Evolutionary conservation across 345 rosid genomes (phyloP).

Genomic region (Eucalyptus cloeziana): DNA sequence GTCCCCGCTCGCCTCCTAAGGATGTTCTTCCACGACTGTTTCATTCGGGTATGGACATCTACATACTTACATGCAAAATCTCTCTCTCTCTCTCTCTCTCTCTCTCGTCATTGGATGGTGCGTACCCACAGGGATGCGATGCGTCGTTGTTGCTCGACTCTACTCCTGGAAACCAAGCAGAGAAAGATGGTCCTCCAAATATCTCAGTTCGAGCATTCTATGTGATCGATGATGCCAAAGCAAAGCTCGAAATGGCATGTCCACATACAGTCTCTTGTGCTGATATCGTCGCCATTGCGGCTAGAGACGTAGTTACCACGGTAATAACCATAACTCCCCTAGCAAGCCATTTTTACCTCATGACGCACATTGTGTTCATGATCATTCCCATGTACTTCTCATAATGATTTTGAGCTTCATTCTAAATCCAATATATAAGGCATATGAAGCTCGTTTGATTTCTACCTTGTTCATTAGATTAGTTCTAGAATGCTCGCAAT

Average conservation of each 20-base stretch:
- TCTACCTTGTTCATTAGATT: neutral
- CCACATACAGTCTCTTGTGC: constrained; percentile 63
- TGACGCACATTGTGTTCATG: neutral
- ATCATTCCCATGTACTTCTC: neutral
- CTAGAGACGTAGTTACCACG: constrained; percentile 69
- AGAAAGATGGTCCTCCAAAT: constrained; percentile 84
- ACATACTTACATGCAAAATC: neutral
- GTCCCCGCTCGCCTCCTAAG: constrained; percentile 78
- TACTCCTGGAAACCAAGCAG: constrained; percentile 53
- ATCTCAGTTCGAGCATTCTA: constrained; percentile 64
- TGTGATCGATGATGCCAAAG: constrained; percentile 64
- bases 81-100: neutral
- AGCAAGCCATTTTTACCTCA: no score
- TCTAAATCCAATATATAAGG: neutral
- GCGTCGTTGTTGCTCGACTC: constrained; percentile 68
- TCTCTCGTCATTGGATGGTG: neutral
- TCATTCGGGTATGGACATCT: constrained; percentile 43
- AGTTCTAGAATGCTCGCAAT: neutral
- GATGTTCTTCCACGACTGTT: constrained; percentile 92
- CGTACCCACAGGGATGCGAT: constrained; percentile 57
- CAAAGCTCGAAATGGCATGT: constrained; percentile 59
- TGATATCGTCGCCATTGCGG: constrained; percentile 59
- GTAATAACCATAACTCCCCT: constrained; percentile 4
- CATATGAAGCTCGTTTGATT: neutral
- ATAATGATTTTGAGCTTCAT: neutral